A percentile compares a stretch with the other conserved stretches of the same genome.
These are phyloP conservation scores for Magnaporthales sp. DNA, from an alignment of 2,329 filamentous ascomycete species.

Conservation along the genomic window DNA sequence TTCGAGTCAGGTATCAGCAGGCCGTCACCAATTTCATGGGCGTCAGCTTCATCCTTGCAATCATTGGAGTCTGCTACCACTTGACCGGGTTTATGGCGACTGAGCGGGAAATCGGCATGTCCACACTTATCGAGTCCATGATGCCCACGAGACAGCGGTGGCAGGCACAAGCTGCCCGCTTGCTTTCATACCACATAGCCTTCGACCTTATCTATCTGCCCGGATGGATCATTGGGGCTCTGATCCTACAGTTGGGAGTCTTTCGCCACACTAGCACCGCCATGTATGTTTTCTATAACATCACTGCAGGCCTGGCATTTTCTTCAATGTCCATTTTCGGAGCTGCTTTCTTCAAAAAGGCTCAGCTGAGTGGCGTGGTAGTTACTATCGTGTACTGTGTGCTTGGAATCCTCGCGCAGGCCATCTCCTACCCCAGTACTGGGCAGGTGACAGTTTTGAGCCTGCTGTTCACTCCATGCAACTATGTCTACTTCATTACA, in stretches of 20 bases:
- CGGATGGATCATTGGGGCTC: slow-evolving; percentile 70
- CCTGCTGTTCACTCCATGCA: slow-evolving; percentile 77
- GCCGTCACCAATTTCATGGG: slow-evolving; percentile 68
- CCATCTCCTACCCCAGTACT: slow-evolving; percentile 53
- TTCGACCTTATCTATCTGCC: slow-evolving; percentile 75
- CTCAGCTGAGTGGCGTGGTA: slow-evolving; percentile 79
- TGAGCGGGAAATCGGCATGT: slow-evolving; percentile 81
- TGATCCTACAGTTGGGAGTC: slow-evolving; percentile 55
- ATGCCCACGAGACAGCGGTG: slow-evolving; percentile 68
- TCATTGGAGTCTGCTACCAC: slow-evolving; percentile 80
- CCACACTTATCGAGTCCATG: slow-evolving; percentile 84
- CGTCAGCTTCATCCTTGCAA: slow-evolving; percentile 69
- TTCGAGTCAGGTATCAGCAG: slow-evolving; percentile 63
- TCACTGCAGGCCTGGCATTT: slow-evolving; percentile 68
- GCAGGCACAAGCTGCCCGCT: slow-evolving; percentile 69
- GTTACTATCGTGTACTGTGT: slow-evolving; percentile 65
- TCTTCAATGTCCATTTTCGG: slow-evolving; percentile 75
- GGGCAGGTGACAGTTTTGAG: slow-evolving; percentile 60
- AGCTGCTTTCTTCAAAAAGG: slow-evolving; percentile 75
- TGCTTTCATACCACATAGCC: slow-evolving; percentile 70
- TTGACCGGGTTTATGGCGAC: slow-evolving; percentile 77
- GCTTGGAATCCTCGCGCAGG: slow-evolving; percentile 75
- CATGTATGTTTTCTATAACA: slow-evolving; percentile 65
- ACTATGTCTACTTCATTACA: slow-evolving; percentile 74
- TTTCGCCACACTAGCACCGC: slow-evolving; percentile 53